phyloP scores from a whole-genome alignment of 2,329 filamentous ascomycete species.

The Thielaviopsis musarum region DNA sequence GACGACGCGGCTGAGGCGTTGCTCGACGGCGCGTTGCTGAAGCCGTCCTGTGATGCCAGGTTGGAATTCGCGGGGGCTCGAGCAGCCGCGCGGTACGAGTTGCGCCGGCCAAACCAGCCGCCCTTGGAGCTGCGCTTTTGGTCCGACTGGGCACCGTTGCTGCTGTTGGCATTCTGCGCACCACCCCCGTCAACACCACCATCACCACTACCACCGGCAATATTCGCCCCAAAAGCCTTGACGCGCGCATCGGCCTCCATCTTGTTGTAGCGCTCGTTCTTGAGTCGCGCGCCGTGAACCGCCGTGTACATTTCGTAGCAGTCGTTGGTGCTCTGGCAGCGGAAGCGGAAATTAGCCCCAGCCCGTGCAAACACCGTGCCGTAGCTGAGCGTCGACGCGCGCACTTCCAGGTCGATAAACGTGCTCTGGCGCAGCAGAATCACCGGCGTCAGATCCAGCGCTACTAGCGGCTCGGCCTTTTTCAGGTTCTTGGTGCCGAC shows the following conservation, averaged over 20 bases:
- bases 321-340: constrained; percentile 58
- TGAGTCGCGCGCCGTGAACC: constrained; percentile 76
- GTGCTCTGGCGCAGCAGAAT: constrained; percentile 84
- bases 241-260: constrained; percentile 49
- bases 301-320: constrained; percentile 70
- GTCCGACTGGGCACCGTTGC: constrained; percentile 21
- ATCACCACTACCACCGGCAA: background rate
- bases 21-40: constrained; percentile 44
- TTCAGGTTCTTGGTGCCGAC: constrained; percentile 23
- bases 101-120: constrained; percentile 46
- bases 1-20: constrained; percentile 52
- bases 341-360: constrained; percentile 71
- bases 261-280: constrained; percentile 75
- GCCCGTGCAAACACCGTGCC: constrained; percentile 51
- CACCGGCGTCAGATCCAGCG: constrained; percentile 76
- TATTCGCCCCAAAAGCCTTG: constrained; percentile 48
- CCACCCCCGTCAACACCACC: too few relatives aligned
- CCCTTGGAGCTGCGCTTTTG: constrained; percentile 28
- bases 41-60: constrained; percentile 53
- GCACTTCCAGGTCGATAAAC: constrained; percentile 82
- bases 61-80: constrained; percentile 32
- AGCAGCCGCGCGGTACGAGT: constrained; percentile 46
- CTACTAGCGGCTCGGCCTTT: constrained; percentile 34
- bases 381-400: constrained; percentile 61
- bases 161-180: constrained; percentile 17